Conservation (phyloP, 2,329 filamentous ascomycete species). For the Hypoxylon sp. region DNA sequence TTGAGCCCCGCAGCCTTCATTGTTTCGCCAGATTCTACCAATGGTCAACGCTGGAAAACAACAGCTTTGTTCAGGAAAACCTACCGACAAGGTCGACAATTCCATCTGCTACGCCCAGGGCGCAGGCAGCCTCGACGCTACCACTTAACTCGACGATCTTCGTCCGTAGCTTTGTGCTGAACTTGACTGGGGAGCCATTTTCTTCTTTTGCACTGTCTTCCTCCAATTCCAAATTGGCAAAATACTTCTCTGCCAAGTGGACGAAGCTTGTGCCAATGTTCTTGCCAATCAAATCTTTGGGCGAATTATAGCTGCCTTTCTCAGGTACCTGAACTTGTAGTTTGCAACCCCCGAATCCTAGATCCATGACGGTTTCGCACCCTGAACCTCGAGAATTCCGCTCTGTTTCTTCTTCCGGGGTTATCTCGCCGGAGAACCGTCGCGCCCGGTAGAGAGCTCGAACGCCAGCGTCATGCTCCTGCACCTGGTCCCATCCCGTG, state of each 20-base stretch:
- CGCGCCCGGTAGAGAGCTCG: conserved; percentile 64
- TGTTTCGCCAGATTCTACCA: conserved; percentile 92
- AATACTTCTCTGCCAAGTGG: conserved; percentile 85
- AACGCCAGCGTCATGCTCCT: conserved; percentile 83
- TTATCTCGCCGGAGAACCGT: conserved; percentile 63
- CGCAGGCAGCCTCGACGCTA: conserved; percentile 97
- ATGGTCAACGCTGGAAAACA: conserved; percentile 22
- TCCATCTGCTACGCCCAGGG: conserved; percentile 93
- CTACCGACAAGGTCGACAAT: conserved; percentile 97
- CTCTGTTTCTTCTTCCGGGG: conserved; percentile 59
- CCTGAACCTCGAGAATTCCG: conserved; percentile 66
- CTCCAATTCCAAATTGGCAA: conserved; percentile 79
- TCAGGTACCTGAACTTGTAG: conserved; percentile 97
- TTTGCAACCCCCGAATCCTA: conserved; percentile 91
- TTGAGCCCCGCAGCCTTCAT: conserved; percentile 97
- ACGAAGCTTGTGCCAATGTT: conserved; percentile 98
- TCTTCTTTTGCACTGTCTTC: conserved; percentile 60
- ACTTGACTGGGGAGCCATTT: conserved; percentile 52
- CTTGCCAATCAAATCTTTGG: conserved; percentile 87
- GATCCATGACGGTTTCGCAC: conserved; percentile 89
- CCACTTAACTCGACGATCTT: conserved; percentile 95
- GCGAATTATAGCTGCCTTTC: conserved; percentile 78
- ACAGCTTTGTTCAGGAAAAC: conserved; percentile 55
- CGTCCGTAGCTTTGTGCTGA: conserved; percentile 75
- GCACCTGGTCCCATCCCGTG: conserved; percentile 92